Evolutionary conservation across 169 alveolate genomes (phyloP), one percentile per base, ranked within the genome.

Genomic region (Ichthyophthirius multifiliis): DNA sequence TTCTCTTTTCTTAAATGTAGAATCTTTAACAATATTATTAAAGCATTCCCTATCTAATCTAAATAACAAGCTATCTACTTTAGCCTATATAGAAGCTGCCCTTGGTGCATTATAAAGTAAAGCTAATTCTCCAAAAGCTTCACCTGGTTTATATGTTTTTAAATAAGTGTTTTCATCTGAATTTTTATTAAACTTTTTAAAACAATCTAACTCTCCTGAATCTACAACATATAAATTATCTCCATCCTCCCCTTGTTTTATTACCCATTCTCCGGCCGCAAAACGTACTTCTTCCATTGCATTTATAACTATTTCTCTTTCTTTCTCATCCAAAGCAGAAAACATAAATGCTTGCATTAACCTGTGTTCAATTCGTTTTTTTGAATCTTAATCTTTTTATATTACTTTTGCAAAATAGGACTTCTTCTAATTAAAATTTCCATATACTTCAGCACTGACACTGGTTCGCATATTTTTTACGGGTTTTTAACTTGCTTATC

Each of bases 221-320:
- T 90, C 97, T 1, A 93, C 95, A 2, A 93, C 93, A 78, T 87
- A 93, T 30, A 90, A 67, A 30, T 83, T 83, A 79, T 93, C 93
- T 12, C 97, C 97, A 46, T 87, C 85, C 18, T 93, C 94, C 1
- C 95, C 95, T 47, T 93, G 87, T 32, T 63, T 79, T 20, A 93
- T 93, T 16, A 90, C 92, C 41, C 23, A 65, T 32, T 89, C 94
- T 27, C 88, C 93, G 34, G 83, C 75, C 63, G 82, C 43, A 20
- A 64, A 81, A 32, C 47, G 80, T 67, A 78, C 85, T 73, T 93
- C 95, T 73, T 93, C 94, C 97, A 93, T 93, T 20, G 97, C 95
- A 74, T 85, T 84, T 16, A 93, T 84, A 12, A 93, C 93, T 27
- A 93, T 87, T 46, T 90, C 90, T 46, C 82, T 79, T 35, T 90